Evolutionary conservation across 768 basidiomycete genomes (phyloP), one percentile per base, ranked within the genome.

Genomic region (Auriscalpium orientale): DNA sequence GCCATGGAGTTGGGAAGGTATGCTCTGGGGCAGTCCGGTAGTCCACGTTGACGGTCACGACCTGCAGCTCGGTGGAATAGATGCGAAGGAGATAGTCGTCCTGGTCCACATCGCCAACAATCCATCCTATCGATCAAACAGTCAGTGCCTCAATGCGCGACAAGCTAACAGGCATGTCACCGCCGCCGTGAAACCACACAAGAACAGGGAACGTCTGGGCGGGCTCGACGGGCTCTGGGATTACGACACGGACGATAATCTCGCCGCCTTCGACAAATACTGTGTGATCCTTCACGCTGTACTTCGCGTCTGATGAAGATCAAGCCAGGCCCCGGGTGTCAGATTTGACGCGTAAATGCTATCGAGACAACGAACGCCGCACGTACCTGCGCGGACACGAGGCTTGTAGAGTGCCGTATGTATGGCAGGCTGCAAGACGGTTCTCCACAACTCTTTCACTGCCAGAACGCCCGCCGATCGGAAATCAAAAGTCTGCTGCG

Each of bases 11-110:
- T 3, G 61, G 61, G 44, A 57, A 64, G 1, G 56, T 40, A 45
- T 64, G 56, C 46, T 66, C 65, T 3, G 65, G 61, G 16, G 61
- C 59, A 5, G 57, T 46, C 53, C 53, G 33, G 35, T 63, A 63
- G 13, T 55, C 53, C 8, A 56, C 56, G 20, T 38, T 55, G 37
- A 61, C 56, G 46, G 51, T 47, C 11, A 46, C 35, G 15, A 59
- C 48, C 4, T 51, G 49, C 10, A 53, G 40, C 12, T 46, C 54
- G 4, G 53, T 49, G 40, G 55, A 56, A n/a, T 55, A 18, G 20
- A 21, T 47, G 18, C 61, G 57, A 12, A 61, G 56, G 21, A 49
- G 46, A 16, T 34, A 36, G 37, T 62, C 60, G 36, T 64, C 60
- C 8, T 62, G 58, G 36, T 64, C 60, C 8, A 63, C 16, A 9